Conservation (phyloP, 2,329 filamentous ascomycete genomes). For the Beauveria sp. region DNA sequence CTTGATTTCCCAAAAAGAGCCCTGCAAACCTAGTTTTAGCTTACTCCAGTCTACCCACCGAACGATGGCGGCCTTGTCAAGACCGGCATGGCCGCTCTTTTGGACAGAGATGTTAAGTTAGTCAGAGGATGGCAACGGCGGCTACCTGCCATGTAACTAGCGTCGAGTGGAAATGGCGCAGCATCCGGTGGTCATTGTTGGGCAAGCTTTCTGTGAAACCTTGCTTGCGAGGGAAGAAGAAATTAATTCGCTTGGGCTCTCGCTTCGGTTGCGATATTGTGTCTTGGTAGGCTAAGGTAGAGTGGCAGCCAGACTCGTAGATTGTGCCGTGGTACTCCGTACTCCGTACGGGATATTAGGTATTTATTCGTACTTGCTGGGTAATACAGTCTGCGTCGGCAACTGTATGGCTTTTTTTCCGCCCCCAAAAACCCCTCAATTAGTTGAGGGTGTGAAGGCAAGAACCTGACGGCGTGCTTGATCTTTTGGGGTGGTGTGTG, state of each 20-base stretch:
- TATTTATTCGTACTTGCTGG: too few relatives aligned
- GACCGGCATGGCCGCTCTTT: not conserved
- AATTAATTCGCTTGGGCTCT: not conserved
- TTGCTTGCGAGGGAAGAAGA: not conserved
- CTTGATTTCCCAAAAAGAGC: not conserved
- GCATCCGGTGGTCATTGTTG: not conserved
- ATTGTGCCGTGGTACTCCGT: not conserved
- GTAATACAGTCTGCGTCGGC: not conserved
- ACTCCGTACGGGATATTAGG: too few relatives aligned
- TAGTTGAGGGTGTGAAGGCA: not conserved
- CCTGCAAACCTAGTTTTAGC: not conserved
- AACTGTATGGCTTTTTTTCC: not conserved
- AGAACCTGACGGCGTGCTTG: not conserved
- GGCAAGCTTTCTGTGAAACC: not conserved
- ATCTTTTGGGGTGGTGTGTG: not conserved
- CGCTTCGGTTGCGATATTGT: not conserved
- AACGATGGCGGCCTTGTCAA: not conserved
- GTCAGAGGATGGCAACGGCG: constrained; percentile 1
- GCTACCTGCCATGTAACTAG: not conserved
- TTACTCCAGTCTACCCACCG: not conserved
- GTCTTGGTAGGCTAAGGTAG: not conserved
- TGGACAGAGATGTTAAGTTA: not conserved
- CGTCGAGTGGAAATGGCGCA: not conserved
- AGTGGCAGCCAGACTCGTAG: not conserved
- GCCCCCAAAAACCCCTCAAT: constrained; percentile 1